phyloP scores from a whole-genome alignment of 2,329 filamentous ascomycete genomes.

The Aspergillus melleus region DNA sequence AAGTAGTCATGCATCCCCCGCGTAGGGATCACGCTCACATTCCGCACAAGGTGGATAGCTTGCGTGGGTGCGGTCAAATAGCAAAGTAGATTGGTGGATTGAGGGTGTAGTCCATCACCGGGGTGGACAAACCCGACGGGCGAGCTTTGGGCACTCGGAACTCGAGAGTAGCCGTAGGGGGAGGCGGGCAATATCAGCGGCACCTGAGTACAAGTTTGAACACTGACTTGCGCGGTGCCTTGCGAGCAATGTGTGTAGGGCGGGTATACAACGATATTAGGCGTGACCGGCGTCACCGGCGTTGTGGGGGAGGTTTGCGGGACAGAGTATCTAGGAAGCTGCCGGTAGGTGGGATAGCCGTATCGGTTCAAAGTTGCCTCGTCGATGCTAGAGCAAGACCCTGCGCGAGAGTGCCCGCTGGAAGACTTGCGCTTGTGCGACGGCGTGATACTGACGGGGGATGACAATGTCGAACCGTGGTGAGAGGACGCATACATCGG shows the following conservation, averaged over 20 bases:
- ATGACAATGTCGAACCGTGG: constrained; percentile 56
- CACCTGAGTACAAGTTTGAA: constrained; percentile 37
- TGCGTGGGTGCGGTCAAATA: constrained; percentile 82
- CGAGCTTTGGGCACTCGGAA: constrained; percentile 27
- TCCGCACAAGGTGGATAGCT: constrained; percentile 76
- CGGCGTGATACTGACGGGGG: constrained; percentile 59
- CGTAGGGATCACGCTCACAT: constrained; percentile 67
- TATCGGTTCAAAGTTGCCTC: constrained; percentile 66
- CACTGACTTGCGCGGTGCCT: constrained; percentile 42
- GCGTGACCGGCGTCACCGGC: constrained; percentile 40
- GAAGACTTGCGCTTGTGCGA: constrained; percentile 41
- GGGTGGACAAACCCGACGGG: constrained; percentile 27
- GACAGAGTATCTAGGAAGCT: constrained; percentile 62
- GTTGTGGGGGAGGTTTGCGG: constrained; percentile 42
- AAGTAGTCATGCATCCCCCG: constrained; percentile 75
- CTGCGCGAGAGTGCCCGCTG: constrained; percentile 55
- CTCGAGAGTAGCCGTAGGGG: constrained; percentile 28
- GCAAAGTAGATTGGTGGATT: constrained; percentile 67
- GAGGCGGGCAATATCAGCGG: constrained; percentile 31
- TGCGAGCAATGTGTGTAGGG: constrained; percentile 26
- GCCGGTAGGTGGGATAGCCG: constrained; percentile 81
- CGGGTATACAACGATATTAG: constrained; percentile 39
- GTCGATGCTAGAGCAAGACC: constrained; percentile 69
- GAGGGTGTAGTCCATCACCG: constrained; percentile 27
- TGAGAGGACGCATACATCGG: constrained; percentile 27